Evolutionary conservation across 495 filamentous ascomycete species (phyloP).

Genomic region (Pyrenopolyporus hunteri): DNA sequence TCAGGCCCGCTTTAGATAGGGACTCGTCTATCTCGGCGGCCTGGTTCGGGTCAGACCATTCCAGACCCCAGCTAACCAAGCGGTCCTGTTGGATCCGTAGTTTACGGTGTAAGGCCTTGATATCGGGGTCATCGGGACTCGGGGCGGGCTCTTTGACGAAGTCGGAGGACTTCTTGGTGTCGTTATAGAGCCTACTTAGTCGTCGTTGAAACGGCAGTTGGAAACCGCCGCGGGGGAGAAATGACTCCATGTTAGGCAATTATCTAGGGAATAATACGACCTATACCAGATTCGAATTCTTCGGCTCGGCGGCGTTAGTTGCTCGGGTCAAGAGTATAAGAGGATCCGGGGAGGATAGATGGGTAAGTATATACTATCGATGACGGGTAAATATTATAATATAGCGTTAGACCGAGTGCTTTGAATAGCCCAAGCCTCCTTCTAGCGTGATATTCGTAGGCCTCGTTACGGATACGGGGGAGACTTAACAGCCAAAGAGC

Average conservation of each 20-base stretch:
- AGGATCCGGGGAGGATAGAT: too few relatives aligned
- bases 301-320: neutral
- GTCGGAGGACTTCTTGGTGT: conserved; percentile 88
- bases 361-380: too few relatives aligned
- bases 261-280: neutral
- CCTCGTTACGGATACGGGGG: conserved; percentile 1
- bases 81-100: conserved; percentile 73
- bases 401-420: too few relatives aligned
- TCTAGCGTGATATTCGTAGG: neutral
- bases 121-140: conserved; percentile 59
- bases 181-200: conserved; percentile 87
- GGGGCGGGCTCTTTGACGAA: conserved; percentile 76
- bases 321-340: neutral
- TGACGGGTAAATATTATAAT: too few relatives aligned
- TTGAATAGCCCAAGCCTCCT: neutral
- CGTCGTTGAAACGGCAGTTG: conserved; percentile 67
- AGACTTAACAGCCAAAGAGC: neutral
- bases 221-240: conserved; percentile 52
- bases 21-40: conserved; percentile 85
- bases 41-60: conserved; percentile 79
- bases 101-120: conserved; percentile 62
- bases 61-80: conserved; percentile 84
- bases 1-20: conserved; percentile 79
- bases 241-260: conserved; percentile 52
- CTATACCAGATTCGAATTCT: neutral